Base-by-base conservation (phyloP, 1,284 basidiomycete species). In the Irpex sp. region DNA sequence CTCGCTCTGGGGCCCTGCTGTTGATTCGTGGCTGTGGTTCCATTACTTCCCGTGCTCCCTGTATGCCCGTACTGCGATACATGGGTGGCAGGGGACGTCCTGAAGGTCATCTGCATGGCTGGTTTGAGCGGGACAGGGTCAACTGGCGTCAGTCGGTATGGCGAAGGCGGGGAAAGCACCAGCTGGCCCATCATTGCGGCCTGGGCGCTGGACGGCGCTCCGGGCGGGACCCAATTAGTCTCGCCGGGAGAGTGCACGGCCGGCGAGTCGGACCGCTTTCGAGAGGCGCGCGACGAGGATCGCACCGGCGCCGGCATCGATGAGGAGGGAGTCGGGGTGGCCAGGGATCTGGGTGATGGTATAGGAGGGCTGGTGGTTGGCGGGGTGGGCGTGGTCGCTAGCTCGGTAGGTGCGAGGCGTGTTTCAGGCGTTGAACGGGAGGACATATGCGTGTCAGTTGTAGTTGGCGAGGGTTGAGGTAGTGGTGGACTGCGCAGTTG, bases 361-460 rank as follows among this genome's bases (percentile, higher is more conserved):
- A 33, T 9, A 17, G 26, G 13, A 7, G 53, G 31, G 26, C 2
- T 21, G 33, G 26, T 11, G 1, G 21, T 7, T 26, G 53, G n/a
- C 4, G 53, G 31, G 31, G 53, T 35, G 31, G 21, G 26, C 21
- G 53, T 11, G 49, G 49, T 26, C 26, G n/a, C 43, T 46, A 5
- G 51, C 13, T 19, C 21, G 7, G 54, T 9, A 8, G 54, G 54
- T 36, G 54, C 33, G 15, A 26, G 15, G 6, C 33, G 37, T 7
- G n/a, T 7, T 19, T 33, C 54, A 21, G 57, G 61, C 59, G 55
- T 35, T 60, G 59, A 5, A 63, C 37, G 1, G 59, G 49, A 33
- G 43, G 37, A 26, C 55, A 55, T 56, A n/a, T 56, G 63, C 19
- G 59, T 62, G 21, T 58, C 58, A 36, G 60, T 13, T 66, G 57